Conservation (phyloP, 371 early-diverging fungal genomes). For the Mortierella sp. region DNA sequence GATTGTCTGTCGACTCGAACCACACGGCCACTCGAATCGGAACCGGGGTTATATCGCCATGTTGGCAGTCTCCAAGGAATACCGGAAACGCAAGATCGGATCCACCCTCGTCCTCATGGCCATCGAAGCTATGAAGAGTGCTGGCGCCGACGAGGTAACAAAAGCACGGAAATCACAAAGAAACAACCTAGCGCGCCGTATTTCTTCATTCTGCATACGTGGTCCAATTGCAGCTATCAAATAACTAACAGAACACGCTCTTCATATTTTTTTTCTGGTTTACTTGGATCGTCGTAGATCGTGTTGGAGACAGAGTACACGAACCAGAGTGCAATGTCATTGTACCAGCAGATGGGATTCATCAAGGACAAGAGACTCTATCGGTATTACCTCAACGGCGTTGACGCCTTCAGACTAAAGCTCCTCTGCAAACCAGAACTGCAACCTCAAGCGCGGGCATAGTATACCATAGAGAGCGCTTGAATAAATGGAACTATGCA, state of each 20-base stretch:
- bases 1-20: conserved; percentile 91
- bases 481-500: too few relatives aligned
- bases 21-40: conserved; percentile 67
- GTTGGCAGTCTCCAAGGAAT: conserved; percentile 89
- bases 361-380: conserved; percentile 91
- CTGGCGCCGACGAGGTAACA: conserved; percentile 90
- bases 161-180: background rate
- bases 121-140: conserved; percentile 79
- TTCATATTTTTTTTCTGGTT: background rate
- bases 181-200: background rate
- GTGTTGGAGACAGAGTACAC: conserved; percentile 95
- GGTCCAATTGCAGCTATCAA: background rate
- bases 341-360: conserved; percentile 96
- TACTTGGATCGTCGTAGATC: conserved; percentile 64
- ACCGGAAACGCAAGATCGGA: conserved; percentile 87
- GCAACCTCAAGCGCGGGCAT: background rate
- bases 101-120: conserved; percentile 80
- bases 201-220: background rate
- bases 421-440: conserved; percentile 68
- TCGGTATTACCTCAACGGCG: conserved; percentile 94
- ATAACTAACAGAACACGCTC: background rate
- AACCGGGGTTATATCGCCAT: conserved; percentile 96
- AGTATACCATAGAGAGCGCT: too few relatives aligned
- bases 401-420: conserved; percentile 93
- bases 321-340: conserved; percentile 85